Base-by-base conservation (phyloP, 129 eudicot genomes). In the Tanacetum coccineum region DNA sequence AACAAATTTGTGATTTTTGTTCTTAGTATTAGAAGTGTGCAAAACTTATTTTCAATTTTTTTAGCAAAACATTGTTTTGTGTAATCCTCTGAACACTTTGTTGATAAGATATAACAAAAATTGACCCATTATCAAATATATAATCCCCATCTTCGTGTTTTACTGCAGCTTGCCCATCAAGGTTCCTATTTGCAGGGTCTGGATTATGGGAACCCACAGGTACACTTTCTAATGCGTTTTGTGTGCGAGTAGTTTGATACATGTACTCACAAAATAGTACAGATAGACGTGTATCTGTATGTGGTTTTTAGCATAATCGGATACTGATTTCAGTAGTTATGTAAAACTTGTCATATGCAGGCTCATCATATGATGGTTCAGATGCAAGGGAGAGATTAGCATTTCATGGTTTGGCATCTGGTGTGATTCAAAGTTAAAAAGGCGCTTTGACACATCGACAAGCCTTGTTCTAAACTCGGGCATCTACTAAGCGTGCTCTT, bases 351-450 rank as follows among this genome's bases (percentile, higher is more conserved):
- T 70, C 72, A 75, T 88, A 40, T 65, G 46, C 91, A 77, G 70
- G 76, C 81, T 74, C 90, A 77, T 22, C 90, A 84, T 63, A 70
- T 84, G 83, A 82, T 82, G 87, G 85, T 81, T 67, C 81, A 72
- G 8, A 81, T 79, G 85, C 87, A 66, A 71, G 83, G 95, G 57
- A 80, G 82, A 54, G 90, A 84, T 59, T 79, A 84, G 80, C 58
- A 54, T 50, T 53, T n/a, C 7, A 13, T 40, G 67, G 49, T 28
- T 59, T 14, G 15, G 28, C 20, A 25, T 44, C 66, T 25, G 42
- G 22, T 20, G 52, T 20, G 52, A 21, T 36, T 9, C 1, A 13
- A 59, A 70, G 59, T 62, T 59, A 59, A 59, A 52, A 15, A 18
- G 53, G 28, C 11, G 9, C 26, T 25, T 57, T 21, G 48, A 44